These are phyloP conservation scores for Apiotrichum sp. DNA, from an alignment of 1,284 basidiomycete genomes.

Conservation along the genomic window DNA sequence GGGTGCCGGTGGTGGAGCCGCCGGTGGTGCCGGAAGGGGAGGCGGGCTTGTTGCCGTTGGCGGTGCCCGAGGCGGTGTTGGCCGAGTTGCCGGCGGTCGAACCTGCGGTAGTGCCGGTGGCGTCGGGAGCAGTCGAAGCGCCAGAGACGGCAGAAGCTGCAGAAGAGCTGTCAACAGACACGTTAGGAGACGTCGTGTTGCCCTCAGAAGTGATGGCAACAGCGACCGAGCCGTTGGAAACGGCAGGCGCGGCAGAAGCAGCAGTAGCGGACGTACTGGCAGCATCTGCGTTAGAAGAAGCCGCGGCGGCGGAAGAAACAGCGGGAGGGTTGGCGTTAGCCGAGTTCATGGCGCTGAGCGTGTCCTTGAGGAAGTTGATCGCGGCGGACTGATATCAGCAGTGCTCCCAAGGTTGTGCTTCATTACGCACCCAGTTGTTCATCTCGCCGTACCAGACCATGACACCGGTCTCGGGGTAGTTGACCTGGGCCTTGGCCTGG, in stretches of 20 bases:
- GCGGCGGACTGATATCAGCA: slow-evolving; percentile 2
- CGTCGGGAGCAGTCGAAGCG: background rate
- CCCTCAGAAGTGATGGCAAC: background rate
- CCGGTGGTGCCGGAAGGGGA: background rate
- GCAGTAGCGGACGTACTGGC: background rate
- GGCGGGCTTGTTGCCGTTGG: too few relatives aligned
- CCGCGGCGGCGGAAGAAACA: background rate
- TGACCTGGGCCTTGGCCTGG: slow-evolving; percentile 6
- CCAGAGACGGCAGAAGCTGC: background rate
- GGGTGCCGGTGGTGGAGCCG: background rate
- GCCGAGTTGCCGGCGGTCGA: background rate
- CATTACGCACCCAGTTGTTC: slow-evolving; percentile 7
- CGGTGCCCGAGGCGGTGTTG: too few relatives aligned
- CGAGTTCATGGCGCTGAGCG: slow-evolving; percentile 2
- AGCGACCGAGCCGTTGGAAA: background rate
- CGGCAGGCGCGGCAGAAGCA: background rate
- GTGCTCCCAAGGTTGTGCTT: too few relatives aligned
- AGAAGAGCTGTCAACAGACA: background rate
- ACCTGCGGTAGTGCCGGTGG: background rate
- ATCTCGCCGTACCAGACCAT: slow-evolving; percentile 16
- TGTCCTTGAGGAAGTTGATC: slow-evolving; percentile 7
- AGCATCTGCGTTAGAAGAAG: background rate
- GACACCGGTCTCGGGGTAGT: slow-evolving; percentile 13
- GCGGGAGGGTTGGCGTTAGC: background rate
- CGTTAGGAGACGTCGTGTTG: background rate